Evolutionary conservation across 148 eudicot species (phyloP).

Genomic region (Selenicereus undatus): DNA sequence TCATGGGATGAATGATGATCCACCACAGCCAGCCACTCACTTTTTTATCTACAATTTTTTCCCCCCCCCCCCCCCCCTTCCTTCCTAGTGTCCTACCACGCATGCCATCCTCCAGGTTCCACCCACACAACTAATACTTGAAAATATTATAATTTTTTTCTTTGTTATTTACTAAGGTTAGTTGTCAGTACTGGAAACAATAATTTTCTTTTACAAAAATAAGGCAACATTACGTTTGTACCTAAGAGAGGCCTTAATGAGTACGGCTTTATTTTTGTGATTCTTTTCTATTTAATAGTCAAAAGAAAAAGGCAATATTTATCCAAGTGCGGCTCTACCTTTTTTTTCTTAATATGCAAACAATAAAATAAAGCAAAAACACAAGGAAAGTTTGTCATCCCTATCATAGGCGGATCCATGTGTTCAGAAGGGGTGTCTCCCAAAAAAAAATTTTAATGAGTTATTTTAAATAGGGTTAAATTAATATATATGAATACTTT

Average conservation of each 20-base stretch:
- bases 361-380: too few species aligned
- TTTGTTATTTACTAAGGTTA: background rate
- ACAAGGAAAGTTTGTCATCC: too few species aligned
- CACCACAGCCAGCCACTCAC: conserved; percentile 4
- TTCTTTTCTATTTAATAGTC: background rate
- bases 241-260: conserved; percentile 24
- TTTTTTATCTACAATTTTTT: too few species aligned
- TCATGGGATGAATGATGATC: background rate
- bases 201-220: background rate
- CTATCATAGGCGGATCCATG: too few species aligned
- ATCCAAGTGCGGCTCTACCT: background rate
- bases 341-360: too few species aligned
- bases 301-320: background rate
- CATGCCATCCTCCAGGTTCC: background rate
- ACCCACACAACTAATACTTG: background rate
- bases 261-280: conserved; percentile 27
- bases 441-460: too few species aligned
- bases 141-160: background rate
- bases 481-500: too few species aligned
- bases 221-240: background rate
- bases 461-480: too few species aligned
- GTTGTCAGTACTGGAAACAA: conserved; percentile 11
- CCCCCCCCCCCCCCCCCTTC: too few species aligned
- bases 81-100: background rate
- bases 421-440: too few species aligned